Percentiles rank a stretch among this genome's conserved stretches.
Evolutionary conservation across 768 basidiomycete genomes (phyloP).

Genomic region (Leccinum subgranulosum): DNA sequence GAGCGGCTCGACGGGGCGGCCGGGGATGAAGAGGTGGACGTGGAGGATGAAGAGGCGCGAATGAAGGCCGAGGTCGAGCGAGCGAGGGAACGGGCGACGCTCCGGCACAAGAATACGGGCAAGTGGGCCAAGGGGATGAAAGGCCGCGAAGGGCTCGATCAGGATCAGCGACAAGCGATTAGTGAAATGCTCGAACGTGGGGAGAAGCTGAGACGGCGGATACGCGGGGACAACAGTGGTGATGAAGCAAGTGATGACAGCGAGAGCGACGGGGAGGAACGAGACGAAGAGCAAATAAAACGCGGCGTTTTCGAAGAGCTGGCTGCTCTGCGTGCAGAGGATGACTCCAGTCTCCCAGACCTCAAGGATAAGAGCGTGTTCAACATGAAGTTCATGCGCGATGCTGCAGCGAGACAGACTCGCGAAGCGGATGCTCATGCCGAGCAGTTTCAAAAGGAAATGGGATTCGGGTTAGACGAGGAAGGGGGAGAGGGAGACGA

Average conservation of each 20-base stretch:
- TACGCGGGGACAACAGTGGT: constrained; percentile 64
- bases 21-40: constrained; percentile 20
- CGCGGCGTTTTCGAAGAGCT: constrained; percentile 78
- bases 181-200: constrained; percentile 82
- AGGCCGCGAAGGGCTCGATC: constrained; percentile 63
- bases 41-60: constrained; percentile 45
- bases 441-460: constrained; percentile 71
- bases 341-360: constrained; percentile 23
- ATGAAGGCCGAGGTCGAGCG: constrained; percentile 75
- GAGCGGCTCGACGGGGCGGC: constrained; percentile 55
- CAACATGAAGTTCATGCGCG: constrained; percentile 98
- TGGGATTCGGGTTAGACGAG: constrained; percentile 44
- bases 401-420: constrained; percentile 73
- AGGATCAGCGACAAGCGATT: constrained; percentile 63
- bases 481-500: constrained; percentile 32
- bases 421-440: constrained; percentile 54
- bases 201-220: constrained; percentile 74
- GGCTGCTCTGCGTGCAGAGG: constrained; percentile 43
- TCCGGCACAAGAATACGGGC: constrained; percentile 83
- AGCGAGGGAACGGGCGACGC: constrained; percentile 85
- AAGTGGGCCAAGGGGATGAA: constrained; percentile 84
- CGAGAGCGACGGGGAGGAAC: constrained; percentile 35
- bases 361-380: constrained; percentile 68
- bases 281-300: constrained; percentile 51
- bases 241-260: constrained; percentile 49